phyloP scores from a whole-genome alignment of 2,329 filamentous ascomycete species.

The Nemania abortiva region DNA sequence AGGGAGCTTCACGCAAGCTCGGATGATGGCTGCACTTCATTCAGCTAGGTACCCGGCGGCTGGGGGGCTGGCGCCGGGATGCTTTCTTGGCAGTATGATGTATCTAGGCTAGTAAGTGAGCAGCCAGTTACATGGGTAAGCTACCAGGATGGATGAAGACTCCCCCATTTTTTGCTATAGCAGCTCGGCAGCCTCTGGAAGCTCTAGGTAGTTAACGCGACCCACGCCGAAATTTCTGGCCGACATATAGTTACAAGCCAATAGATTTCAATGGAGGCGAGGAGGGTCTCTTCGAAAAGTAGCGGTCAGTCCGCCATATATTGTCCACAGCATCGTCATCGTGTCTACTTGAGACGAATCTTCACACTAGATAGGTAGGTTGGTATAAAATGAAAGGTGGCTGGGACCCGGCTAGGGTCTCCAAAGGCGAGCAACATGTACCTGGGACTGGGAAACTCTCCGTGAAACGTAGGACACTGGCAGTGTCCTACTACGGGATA shows the following conservation, averaged over 20 bases:
- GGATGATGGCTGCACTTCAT: background rate
- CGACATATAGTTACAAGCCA: no score
- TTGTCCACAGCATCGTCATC: background rate
- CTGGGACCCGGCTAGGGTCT: constrained; percentile 8
- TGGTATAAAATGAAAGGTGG: background rate
- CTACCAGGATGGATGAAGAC: background rate
- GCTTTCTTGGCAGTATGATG: constrained; percentile 8
- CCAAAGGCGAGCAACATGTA: background rate
- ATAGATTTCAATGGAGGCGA: background rate
- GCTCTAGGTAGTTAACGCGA: no score
- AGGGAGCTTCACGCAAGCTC: constrained; percentile 31
- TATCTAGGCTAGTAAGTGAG: no score
- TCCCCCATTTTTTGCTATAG: background rate
- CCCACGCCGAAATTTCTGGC: no score
- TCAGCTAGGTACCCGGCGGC: constrained; percentile 9
- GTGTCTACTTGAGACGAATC: background rate
- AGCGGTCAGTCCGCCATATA: constrained; percentile 5
- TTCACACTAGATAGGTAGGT: background rate
- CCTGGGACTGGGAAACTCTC: background rate
- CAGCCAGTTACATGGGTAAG: constrained; percentile 6
- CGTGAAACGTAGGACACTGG: background rate
- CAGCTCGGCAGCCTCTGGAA: background rate
- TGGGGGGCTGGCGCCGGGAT: constrained; percentile 15
- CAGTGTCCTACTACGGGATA: no score
- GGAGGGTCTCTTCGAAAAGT: background rate